phyloP scores from a whole-genome alignment of 352 stramenopile species.

The Labyrinthula sp. region DNA sequence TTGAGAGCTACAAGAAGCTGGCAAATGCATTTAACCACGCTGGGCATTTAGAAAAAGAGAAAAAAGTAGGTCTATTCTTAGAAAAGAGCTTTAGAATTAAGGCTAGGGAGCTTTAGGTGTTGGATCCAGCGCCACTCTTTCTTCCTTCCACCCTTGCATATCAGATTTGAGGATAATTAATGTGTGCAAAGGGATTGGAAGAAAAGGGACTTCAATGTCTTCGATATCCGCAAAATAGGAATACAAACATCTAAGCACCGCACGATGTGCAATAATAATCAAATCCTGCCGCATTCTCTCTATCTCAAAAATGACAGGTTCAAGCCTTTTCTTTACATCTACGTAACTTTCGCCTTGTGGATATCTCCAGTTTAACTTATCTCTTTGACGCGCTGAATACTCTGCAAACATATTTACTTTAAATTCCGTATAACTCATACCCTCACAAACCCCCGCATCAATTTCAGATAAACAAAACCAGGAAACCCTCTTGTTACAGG shows the following conservation, averaged over 20 bases:
- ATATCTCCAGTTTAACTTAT: conserved; percentile 43
- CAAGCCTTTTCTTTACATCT: conserved; percentile 82
- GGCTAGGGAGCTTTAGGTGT: no score
- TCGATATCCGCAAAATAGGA: conserved; percentile 24
- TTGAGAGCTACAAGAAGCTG: no score
- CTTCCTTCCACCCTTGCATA: conserved; percentile 22
- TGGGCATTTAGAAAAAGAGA: no score
- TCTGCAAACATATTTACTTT: conserved; percentile 75
- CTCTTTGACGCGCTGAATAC: conserved; percentile 60
- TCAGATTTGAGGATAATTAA: conserved; percentile 15
- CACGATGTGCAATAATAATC: conserved; percentile 33
- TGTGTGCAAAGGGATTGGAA: conserved; percentile 17
- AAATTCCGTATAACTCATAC: conserved; percentile 91
- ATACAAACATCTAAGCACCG: conserved; percentile 24
- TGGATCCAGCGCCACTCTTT: conserved; percentile 11
- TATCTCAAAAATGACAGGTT: conserved; percentile 86
- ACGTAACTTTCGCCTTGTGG: conserved; percentile 78
- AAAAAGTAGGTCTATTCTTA: no score
- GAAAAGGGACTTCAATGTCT: conserved; percentile 11
- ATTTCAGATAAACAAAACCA: conserved; percentile 67
- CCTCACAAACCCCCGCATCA: conserved; percentile 79
- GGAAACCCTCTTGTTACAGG: conserved; percentile 36
- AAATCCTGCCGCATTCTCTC: conserved; percentile 72
- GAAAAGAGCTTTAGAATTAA: no score
- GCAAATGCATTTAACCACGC: no score